These are phyloP conservation scores for Neoascochyta sp. DNA, from an alignment of 2,329 filamentous ascomycete species.

Conservation along the genomic window DNA sequence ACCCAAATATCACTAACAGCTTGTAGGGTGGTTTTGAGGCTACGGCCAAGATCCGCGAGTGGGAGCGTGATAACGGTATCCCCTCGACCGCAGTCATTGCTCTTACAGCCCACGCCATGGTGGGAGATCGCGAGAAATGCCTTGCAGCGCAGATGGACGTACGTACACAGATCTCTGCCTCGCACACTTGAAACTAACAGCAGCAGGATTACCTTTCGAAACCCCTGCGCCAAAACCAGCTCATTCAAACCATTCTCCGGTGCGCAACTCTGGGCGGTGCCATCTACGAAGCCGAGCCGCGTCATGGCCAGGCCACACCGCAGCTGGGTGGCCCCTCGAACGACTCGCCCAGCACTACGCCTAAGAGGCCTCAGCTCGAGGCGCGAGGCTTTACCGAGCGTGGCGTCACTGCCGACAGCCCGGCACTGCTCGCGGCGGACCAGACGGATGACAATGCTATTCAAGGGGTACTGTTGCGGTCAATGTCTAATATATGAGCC, in stretches of 20 bases:
- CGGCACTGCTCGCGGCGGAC: slow-evolving; percentile 58
- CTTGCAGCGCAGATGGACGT: slow-evolving; percentile 96
- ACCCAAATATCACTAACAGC: slow-evolving; percentile 36
- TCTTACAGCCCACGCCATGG: slow-evolving; percentile 95
- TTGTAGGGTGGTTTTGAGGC: slow-evolving; percentile 87
- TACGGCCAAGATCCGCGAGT: slow-evolving; percentile 93
- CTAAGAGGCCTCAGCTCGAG: slow-evolving; percentile 52
- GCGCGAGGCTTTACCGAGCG: slow-evolving; percentile 65
- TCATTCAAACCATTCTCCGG: slow-evolving; percentile 96
- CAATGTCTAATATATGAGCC: slow-evolving; percentile 6
- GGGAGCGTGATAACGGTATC: slow-evolving; percentile 75
- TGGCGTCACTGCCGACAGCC: slow-evolving; percentile 57
- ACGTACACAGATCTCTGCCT: slow-evolving; percentile 5
- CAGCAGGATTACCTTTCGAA: slow-evolving; percentile 86
- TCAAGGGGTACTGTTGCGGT: slow-evolving; percentile 45
- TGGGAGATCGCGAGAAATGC: slow-evolving; percentile 96
- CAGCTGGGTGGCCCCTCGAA: slow-evolving; percentile 22
- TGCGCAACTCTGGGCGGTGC: slow-evolving; percentile 88
- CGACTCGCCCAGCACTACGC: slow-evolving; percentile 4
- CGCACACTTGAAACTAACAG: slow-evolving; percentile 10
- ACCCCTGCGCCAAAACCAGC: slow-evolving; percentile 90
- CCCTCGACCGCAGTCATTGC: slow-evolving; percentile 93
- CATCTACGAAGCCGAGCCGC: slow-evolving; percentile 64
- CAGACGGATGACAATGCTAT: slow-evolving; percentile 62
- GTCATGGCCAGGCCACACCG: slow-evolving; percentile 26